Conservation (phyloP, 139 green algal species). For the Pleodorina starrii region DNA sequence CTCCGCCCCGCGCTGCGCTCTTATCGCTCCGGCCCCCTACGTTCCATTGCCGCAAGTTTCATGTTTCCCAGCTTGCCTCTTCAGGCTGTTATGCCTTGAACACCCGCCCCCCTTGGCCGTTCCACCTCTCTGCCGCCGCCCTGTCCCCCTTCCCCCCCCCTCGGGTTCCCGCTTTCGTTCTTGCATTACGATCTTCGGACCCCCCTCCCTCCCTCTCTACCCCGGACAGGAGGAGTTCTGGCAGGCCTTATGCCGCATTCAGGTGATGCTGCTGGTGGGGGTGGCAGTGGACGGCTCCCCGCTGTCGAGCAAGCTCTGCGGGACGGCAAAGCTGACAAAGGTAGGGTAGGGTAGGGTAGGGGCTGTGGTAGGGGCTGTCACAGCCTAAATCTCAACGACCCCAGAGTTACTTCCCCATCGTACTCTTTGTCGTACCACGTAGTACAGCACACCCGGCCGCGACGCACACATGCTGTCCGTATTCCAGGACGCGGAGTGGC, state of each 20-base stretch:
- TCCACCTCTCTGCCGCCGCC: neutral
- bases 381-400: too few relatives aligned
- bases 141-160: neutral
- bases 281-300: too few relatives aligned
- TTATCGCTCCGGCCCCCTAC: too few relatives aligned
- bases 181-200: neutral
- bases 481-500: too few relatives aligned
- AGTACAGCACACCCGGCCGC: too few relatives aligned
- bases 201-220: neutral
- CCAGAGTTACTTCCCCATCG: too few relatives aligned
- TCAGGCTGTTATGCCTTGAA: neutral
- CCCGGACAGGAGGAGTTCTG: constrained; percentile 23
- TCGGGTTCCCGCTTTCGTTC: neutral
- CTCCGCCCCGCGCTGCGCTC: too few relatives aligned
- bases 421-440: too few relatives aligned
- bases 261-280: neutral
- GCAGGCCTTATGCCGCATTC: neutral
- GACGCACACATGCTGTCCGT: too few relatives aligned
- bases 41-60: too few relatives aligned
- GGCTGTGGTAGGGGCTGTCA: too few relatives aligned
- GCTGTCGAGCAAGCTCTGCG: neutral
- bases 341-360: too few relatives aligned
- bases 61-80: neutral
- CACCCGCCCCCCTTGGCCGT: neutral
- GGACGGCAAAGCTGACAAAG: neutral